phyloP scores from a whole-genome alignment of 257 asterid species.

The Jasminum sambac region DNA sequence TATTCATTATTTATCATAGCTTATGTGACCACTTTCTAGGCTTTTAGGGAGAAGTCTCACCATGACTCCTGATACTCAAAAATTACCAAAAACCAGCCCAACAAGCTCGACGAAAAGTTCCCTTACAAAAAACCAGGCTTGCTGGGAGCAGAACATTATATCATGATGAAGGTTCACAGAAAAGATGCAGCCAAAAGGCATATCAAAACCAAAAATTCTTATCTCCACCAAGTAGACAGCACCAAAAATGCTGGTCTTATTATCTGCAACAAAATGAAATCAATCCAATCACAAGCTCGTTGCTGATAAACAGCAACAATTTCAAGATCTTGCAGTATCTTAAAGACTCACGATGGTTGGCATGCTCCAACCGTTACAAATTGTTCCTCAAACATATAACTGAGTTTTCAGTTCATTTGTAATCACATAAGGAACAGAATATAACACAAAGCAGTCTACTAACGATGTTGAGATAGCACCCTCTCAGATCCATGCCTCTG shows the following conservation, averaged over 20 bases:
- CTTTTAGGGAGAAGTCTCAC: too few species aligned
- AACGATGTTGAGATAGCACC: slow-evolving; percentile 71
- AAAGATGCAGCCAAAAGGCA: neutral
- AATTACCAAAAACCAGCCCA: too few species aligned
- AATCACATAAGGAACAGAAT: slow-evolving; percentile 33
- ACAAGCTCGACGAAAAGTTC: neutral
- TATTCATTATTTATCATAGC: too few species aligned
- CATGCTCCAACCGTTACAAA: slow-evolving; percentile 34
- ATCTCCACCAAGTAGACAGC: neutral
- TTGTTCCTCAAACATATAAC: slow-evolving; percentile 51
- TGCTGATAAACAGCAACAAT: slow-evolving; percentile 32
- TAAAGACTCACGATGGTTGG: slow-evolving; percentile 29
- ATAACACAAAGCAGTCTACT: slow-evolving; percentile 28
- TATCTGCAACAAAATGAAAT: slow-evolving; percentile 15
- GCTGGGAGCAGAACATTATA: neutral
- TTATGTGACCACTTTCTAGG: too few species aligned
- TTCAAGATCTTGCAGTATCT: slow-evolving; percentile 41
- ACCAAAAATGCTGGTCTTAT: neutral
- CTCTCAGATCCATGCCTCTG: slow-evolving; percentile 80
- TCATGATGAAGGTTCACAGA: neutral
- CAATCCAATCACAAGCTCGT: slow-evolving; percentile 41
- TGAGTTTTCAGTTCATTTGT: slow-evolving; percentile 37
- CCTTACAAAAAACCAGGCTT: neutral
- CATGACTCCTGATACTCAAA: too few species aligned
- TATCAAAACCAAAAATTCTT: too few species aligned